Evolutionary conservation across 257 asterid species (phyloP).

Genomic region (Solanum dulcamara): DNA sequence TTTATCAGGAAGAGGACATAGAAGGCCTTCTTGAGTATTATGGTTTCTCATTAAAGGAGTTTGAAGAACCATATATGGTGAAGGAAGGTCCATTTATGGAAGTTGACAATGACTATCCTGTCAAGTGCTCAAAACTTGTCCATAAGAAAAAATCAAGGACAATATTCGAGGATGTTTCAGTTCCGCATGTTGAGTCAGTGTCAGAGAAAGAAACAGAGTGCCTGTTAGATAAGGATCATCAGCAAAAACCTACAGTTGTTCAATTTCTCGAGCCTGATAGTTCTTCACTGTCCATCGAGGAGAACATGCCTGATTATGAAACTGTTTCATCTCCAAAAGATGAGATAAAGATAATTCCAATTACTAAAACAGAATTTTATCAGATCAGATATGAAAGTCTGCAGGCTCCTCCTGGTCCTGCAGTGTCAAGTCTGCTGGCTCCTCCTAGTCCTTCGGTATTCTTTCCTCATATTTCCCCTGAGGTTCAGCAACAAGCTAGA

Average conservation of each 20-base stretch:
- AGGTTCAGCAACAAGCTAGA: conserved; percentile 3
- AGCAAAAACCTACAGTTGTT: conserved; percentile 15
- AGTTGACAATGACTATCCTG: conserved; percentile 71
- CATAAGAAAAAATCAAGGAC: conserved; percentile 54
- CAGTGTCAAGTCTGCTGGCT: conserved; percentile 9
- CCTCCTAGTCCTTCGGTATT: conserved; percentile 8
- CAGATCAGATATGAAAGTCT: conserved; percentile 11
- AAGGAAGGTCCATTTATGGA: conserved; percentile 69
- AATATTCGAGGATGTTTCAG: conserved; percentile 51
- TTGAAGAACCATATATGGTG: conserved; percentile 94
- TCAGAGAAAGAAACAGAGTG: conserved; percentile 13
- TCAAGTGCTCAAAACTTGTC: conserved; percentile 78
- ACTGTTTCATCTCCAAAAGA: conserved; percentile 40
- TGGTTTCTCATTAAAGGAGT: conserved; percentile 75
- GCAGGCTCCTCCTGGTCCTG: conserved; percentile 29
- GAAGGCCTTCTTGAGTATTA: conserved; percentile 65
- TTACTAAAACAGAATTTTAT: conserved; percentile 10
- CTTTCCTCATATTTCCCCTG: conserved; percentile 14
- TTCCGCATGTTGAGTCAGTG: conserved; percentile 30
- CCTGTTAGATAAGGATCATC: conserved; percentile 18
- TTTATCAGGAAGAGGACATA: conserved; percentile 70
- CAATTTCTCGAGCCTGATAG: conserved; percentile 20
- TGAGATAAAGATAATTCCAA: conserved; percentile 11
- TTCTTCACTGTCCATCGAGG: conserved; percentile 33
- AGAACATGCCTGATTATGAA: conserved; percentile 39